Evolutionary conservation across 192 early-diverging fungal genomes (phyloP), one percentile per base, ranked within the genome.

Genomic region (Umbelopsis sp.): DNA sequence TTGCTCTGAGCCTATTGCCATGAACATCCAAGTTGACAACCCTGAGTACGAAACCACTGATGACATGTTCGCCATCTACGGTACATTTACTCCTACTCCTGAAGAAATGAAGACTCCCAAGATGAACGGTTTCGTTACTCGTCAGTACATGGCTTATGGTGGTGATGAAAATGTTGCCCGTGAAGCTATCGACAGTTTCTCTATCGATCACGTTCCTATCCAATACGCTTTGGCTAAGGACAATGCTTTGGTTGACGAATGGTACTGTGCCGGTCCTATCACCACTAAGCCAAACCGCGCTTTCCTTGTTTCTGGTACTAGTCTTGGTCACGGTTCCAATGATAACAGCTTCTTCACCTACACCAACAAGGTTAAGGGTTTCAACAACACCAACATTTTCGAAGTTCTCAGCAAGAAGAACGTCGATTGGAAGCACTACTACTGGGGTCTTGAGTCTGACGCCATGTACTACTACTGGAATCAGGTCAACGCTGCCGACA

Each of bases 21-120:
- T 54, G 52, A 54, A 54, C 52, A 29, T 54, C 21, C 52, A 54
- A 29, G 21, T 29, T 25, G 52, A 54, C 26, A 54, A 54, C 26
- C 52, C 52, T 25, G 52, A 54, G 26, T 54, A 54, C 52, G 52
- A 54, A 54, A 54, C 52, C 21, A 54, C 52, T 25, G 52, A 54
- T 29, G 52, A 54, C 52, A 54, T 54, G 52, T 54, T 25, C 26
- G n/a, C 52, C 52, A 54, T 54, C 52, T 54, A 54, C 26, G 52
- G 52, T 54, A 54, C 52, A 10, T 54, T 54, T 54, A 54, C 52
- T 54, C 52, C 52, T 29, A 54, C 52, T 54, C 52, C 52, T 21
- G 52, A 54, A 54, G 52, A 54, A 29, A 54, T 54, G 52, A 54
- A 54, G 52, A 54, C 52, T 25, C 52, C 52, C 52, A 54, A 54